Evolutionary conservation across 2,329 filamentous ascomycete species (phyloP).

Genomic region (Aspergillus persii): DNA sequence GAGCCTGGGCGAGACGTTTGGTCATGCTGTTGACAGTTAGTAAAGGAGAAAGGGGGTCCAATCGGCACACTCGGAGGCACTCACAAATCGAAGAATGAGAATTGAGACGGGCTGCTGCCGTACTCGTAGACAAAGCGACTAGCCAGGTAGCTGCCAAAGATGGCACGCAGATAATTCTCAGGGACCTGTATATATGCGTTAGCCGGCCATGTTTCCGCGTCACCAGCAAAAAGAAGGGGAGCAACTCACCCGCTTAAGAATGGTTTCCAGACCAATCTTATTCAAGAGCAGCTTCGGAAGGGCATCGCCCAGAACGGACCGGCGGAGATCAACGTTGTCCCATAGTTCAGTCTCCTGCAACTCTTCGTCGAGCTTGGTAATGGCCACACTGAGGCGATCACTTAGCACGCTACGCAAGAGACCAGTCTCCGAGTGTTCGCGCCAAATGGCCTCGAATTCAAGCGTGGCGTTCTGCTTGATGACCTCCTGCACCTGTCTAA

Average conservation of each 20-base stretch:
- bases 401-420: conserved; percentile 80
- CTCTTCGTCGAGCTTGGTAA: conserved; percentile 96
- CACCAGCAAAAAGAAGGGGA: background rate
- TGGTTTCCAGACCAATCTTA: conserved; percentile 87
- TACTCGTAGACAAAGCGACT: conserved; percentile 96
- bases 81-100: conserved; percentile 98
- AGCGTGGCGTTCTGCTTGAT: conserved; percentile 89
- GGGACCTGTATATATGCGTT: conserved; percentile 60
- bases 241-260: conserved; percentile 68
- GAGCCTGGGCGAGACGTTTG: conserved; percentile 32
- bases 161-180: conserved; percentile 85
- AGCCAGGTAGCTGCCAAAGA: conserved; percentile 94
- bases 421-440: conserved; percentile 81
- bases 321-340: conserved; percentile 75
- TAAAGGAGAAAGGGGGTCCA: too few relatives aligned
- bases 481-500: conserved; percentile 83
- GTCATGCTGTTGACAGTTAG: conserved; percentile 31
- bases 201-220: conserved; percentile 8
- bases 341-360: conserved; percentile 90
- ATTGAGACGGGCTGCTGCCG: conserved; percentile 87
- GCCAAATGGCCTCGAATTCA: conserved; percentile 98
- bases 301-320: conserved; percentile 77
- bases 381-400: conserved; percentile 85
- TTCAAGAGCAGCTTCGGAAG: conserved; percentile 79
- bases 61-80: conserved; percentile 38